A percentile compares a stretch with the other conserved stretches of the same genome.
phyloP scores from a whole-genome alignment of 164 flowering plant species.

The Aristolochia contorta region DNA sequence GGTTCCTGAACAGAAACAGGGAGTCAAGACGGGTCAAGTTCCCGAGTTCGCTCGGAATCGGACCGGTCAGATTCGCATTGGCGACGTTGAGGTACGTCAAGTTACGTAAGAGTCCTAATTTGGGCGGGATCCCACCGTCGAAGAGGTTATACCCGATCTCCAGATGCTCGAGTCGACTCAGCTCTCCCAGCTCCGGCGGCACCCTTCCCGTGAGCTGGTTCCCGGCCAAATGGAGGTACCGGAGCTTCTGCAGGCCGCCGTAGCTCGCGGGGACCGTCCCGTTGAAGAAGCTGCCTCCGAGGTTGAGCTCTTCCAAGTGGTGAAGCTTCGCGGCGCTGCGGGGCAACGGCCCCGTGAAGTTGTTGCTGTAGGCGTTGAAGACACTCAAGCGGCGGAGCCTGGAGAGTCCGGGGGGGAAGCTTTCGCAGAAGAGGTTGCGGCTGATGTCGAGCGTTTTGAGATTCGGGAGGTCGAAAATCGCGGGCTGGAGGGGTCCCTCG shows the following conservation, averaged over 20 bases:
- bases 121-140: conserved; percentile 36
- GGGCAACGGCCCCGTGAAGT: conserved; percentile 68
- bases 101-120: conserved; percentile 28
- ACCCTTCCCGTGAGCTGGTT: conserved; percentile 46
- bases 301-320: conserved; percentile 57
- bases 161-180: conserved; percentile 39
- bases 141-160: conserved; percentile 80
- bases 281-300: conserved; percentile 86
- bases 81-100: conserved; percentile 67
- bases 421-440: conserved; percentile 59
- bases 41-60: conserved; percentile 36
- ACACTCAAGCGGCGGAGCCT: conserved; percentile 35
- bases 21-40: conserved; percentile 43
- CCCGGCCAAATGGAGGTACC: conserved; percentile 56
- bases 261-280: conserved; percentile 54
- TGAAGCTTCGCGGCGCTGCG: conserved; percentile 31
- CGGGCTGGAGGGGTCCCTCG: conserved; percentile 44
- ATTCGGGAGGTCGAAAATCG: conserved; percentile 38
- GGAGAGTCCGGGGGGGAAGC: conserved; percentile 62
- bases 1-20: conserved; percentile 55
- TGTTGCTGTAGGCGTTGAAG: conserved; percentile 76
- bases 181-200: conserved; percentile 45
- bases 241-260: conserved; percentile 39
- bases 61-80: conserved; percentile 40
- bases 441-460: conserved; percentile 64